Percentiles rank a stretch among this genome's conserved stretches.
These are phyloP conservation scores for Elsinoe necatrix DNA, from an alignment of 2,329 filamentous ascomycete species.

Conservation along the genomic window DNA sequence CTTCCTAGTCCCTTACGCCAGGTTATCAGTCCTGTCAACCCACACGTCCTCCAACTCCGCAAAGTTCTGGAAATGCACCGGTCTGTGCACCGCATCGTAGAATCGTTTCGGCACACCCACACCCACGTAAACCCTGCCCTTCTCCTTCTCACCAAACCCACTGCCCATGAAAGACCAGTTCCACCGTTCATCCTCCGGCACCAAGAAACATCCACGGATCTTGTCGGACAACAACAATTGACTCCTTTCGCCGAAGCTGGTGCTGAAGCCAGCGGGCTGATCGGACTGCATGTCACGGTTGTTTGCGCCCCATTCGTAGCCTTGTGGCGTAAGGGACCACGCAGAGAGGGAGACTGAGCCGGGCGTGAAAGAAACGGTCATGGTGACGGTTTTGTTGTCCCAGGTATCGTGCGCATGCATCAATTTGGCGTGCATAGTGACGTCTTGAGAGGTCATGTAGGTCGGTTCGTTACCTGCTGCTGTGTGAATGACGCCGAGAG, in stretches of 20 bases:
- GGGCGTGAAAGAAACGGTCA: conserved; percentile 93
- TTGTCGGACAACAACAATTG: conserved; percentile 88
- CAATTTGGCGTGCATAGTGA: conserved; percentile 84
- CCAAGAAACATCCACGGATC: conserved; percentile 91
- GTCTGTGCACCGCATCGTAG: conserved; percentile 86
- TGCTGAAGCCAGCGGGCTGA: conserved; percentile 82
- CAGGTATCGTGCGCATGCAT: conserved; percentile 73
- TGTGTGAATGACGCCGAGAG: conserved; percentile 90
- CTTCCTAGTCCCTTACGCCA: conserved; percentile 52
- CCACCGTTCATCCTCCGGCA: conserved; percentile 84
- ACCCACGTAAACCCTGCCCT: conserved; percentile 75
- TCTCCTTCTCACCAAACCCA: conserved; percentile 77
- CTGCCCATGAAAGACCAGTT: conserved; percentile 98
- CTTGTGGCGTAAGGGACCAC: conserved; percentile 83
- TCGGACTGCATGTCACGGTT: conserved; percentile 91
- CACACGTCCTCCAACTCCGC: conserved; percentile 94
- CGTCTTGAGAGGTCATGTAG: conserved; percentile 93
- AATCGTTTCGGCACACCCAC: conserved; percentile 82
- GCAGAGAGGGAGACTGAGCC: conserved; percentile 91
- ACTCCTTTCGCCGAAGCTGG: conserved; percentile 79
- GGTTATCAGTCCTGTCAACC: conserved; percentile 87
- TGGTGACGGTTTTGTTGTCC: conserved; percentile 87
- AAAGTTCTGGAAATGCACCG: conserved; percentile 94
- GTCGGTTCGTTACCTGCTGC: conserved; percentile 88
- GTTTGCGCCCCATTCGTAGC: conserved; percentile 94